These are phyloP conservation scores for Nadsonia starkeyi-henricii DNA, from an alignment of 1,139 yeast genomes.

Conservation along the genomic window DNA sequence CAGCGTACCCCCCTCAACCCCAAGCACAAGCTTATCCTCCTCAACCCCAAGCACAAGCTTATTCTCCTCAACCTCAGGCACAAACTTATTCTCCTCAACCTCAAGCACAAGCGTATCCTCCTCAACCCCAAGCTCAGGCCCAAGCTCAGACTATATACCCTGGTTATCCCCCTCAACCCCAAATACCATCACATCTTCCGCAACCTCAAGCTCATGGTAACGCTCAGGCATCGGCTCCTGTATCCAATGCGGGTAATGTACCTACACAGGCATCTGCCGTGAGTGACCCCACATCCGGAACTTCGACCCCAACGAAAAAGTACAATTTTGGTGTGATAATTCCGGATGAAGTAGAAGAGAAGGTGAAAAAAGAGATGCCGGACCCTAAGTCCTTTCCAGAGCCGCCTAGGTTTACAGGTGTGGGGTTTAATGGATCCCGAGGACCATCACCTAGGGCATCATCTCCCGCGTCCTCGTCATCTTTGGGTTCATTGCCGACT, in stretches of 20 bases:
- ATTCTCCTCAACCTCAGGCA: constrained; percentile 2
- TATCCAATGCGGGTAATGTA: constrained; percentile 9
- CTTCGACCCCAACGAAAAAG: constrained; percentile 6
- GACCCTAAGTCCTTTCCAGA: constrained; percentile 32
- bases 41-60: constrained; percentile 1
- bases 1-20: constrained; percentile 8
- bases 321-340: constrained; percentile 1
- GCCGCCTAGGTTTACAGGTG: constrained; percentile 24
- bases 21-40: constrained; percentile 7
- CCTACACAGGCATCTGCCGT: constrained; percentile 2
- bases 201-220: constrained; percentile 3
- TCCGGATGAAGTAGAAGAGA: constrained; percentile 2
- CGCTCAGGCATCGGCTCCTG: constrained; percentile 6
- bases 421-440: background rate
- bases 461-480: constrained; percentile 4
- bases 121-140: constrained; percentile 5
- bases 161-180: constrained; percentile 4
- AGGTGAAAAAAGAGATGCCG: constrained; percentile 21
- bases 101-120: constrained; percentile 1
- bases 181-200: constrained; percentile 1
- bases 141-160: constrained; percentile 3
- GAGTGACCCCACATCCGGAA: constrained; percentile 5
- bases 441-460: constrained; percentile 3
- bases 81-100: background rate
- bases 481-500: no score